Base-by-base conservation (phyloP, 208 protist genomes). In the Leishmania braziliensis region DNA sequence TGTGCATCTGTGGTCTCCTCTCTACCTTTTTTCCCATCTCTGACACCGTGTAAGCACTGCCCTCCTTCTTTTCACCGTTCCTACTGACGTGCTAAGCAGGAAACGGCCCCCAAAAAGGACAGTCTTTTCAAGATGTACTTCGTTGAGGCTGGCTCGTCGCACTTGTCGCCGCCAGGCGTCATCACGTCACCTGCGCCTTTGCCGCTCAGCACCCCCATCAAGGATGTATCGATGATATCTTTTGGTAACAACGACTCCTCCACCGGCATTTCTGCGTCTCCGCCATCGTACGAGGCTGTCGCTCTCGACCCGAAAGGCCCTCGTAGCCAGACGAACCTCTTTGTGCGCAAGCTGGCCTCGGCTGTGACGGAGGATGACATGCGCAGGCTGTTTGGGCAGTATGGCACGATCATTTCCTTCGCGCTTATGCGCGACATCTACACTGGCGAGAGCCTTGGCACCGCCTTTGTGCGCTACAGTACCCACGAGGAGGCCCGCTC, bases 351-450 rank as follows among this genome's bases (percentile, higher is more conserved):
- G 82, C 89, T 97, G 14, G 78, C 92, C 53, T 82, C 88, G 12
- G 86, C 86, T 5, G 87, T 95, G 68, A 82, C 79, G 62, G 92
- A 95, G 77, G 65, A 86, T 78, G 88, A 89, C 20, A 63, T 97
- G 43, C 84, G 89, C 79, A 73, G 68, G 20, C 76, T 95, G 51
- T 97, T 97, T 39, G 77, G 86, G 48, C 84, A 88, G 16, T 93
- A 89, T 74, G 93, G 93, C 72, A 83, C 80, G 10, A 95, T 96
- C 77, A 60, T 92, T 12, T 92, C 88, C 43, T 90, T 88, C 29
- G 90, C 83, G 0, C 69, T 96, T 56, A 96, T 96, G 90, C 90
- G 91, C n/a, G 87, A 97, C 83, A 97, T 97, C 75, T 92, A 97
- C 87, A 96, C 91, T 0, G 94, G 94, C 12, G 85, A 94, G 77